Evolutionary conservation across 106 monocot species (phyloP).

Genomic region (Allium fistulosum): DNA sequence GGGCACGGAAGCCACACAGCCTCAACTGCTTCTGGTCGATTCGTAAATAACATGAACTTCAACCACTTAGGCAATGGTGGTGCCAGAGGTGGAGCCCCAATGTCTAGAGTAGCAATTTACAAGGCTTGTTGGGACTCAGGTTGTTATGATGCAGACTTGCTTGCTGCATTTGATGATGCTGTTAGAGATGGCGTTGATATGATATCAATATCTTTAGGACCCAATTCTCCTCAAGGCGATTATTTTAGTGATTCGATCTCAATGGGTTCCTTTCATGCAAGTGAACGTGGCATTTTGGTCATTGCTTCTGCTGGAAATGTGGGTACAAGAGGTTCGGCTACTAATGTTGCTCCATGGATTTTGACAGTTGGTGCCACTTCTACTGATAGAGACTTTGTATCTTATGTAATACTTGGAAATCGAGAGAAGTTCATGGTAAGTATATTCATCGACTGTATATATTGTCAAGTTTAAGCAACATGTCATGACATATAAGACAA

Average conservation of each 20-base stretch:
- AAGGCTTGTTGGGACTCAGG: constrained; percentile 88
- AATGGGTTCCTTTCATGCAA: constrained; percentile 84
- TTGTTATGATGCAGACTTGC: constrained; percentile 87
- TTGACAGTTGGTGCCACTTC: constrained; percentile 87
- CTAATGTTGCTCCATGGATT: constrained; percentile 96
- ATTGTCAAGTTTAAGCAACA: not conserved
- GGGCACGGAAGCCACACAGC: constrained; percentile 96
- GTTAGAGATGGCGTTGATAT: constrained; percentile 84
- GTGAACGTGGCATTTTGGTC: constrained; percentile 57
- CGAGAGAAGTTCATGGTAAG: constrained; percentile 55
- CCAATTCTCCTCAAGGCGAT: constrained; percentile 57
- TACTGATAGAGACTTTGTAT: constrained; percentile 73
- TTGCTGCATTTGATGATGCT: constrained; percentile 88
- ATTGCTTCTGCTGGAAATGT: constrained; percentile 82
- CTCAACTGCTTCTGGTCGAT: constrained; percentile 74
- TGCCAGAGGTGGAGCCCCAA: constrained; percentile 76
- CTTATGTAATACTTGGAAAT: constrained; percentile 60
- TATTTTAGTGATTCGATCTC: constrained; percentile 87
- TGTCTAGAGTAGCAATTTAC: constrained; percentile 81
- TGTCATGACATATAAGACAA: too few species aligned
- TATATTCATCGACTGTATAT: not conserved
- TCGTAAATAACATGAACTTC: constrained; percentile 53
- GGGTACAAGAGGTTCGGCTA: constrained; percentile 56
- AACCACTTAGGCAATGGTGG: constrained; percentile 56
- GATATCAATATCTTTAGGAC: constrained; percentile 77